Percentiles rank a stretch among this genome's conserved stretches.
phyloP scores from a whole-genome alignment of 1,284 basidiomycete genomes.

The Leucoagaricus sp. region DNA sequence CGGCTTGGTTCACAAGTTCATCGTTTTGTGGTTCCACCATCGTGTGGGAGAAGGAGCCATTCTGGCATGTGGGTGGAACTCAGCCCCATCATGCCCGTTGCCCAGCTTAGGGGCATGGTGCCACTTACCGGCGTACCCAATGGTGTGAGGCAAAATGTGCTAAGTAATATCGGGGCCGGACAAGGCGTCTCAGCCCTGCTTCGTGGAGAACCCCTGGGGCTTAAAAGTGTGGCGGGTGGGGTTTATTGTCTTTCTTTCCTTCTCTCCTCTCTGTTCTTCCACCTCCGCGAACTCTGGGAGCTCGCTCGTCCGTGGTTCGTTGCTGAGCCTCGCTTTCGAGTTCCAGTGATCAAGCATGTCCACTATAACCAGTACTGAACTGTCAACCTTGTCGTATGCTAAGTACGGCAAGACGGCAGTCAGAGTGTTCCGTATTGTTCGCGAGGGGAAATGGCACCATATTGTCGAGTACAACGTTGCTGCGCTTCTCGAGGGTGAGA shows the following conservation, averaged over 20 bases:
- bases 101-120: background rate
- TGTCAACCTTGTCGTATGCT: conserved; percentile 36
- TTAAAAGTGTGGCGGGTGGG: background rate
- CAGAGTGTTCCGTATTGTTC: conserved; percentile 82
- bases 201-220: background rate
- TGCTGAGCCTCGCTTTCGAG: too few relatives aligned
- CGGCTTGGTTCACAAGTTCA: background rate
- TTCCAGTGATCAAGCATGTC: background rate
- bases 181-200: background rate
- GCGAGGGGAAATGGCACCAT: conserved; percentile 65
- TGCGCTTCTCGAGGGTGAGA: conserved; percentile 79
- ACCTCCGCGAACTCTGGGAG: background rate
- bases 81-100: background rate
- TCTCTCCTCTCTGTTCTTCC: background rate
- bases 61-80: background rate
- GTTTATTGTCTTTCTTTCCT: background rate
- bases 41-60: background rate
- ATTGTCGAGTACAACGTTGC: conserved; percentile 83
- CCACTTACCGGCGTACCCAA: background rate
- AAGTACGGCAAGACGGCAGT: conserved; percentile 89
- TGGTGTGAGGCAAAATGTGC: background rate
- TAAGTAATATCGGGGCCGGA: background rate
- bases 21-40: background rate
- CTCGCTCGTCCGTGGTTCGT: too few relatives aligned
- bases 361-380: background rate